Base-by-base conservation (phyloP, 2,329 filamentous ascomycete genomes). In the Pseudocercospora fuligena region DNA sequence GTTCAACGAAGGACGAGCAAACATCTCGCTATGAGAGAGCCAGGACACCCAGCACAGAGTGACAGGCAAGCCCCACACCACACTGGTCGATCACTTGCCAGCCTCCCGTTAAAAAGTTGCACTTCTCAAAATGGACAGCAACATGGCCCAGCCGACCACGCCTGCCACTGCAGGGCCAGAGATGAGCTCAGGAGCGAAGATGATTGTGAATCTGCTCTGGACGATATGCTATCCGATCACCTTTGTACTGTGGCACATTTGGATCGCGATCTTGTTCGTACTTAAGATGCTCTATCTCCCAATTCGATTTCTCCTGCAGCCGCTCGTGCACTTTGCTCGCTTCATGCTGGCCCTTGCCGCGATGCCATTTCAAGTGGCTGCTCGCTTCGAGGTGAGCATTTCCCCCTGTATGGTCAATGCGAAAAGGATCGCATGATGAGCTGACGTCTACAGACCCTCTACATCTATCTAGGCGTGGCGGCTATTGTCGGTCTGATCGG, bases 391-490 rank as follows among this genome's bases (percentile, higher is more conserved):
- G 83, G 87, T 88, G 80, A 11, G 31, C 36, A 5, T 29, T n/a
- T 29, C 7, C 9, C 43, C 16, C 21, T n/a, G 23, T 27, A 14
- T 51, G 47, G 47, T 23, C 47, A 51, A 43, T n/a, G 40, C 47
- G 47, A n/a, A 19, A 19, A 56, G 23, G 25, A 29, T 56, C 53
- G n/a, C 53, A 19, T 21, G 23, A 29, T 57, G 7, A 57, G 27
- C 53, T 33, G 11, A 57, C 53, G 57, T 66, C 21, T 77, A 78
- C 70, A 84, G 81, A 82, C 81, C 7, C 72, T 84, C 51, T 84
- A 82, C 74, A 84, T 85, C 73, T 90, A 85, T 73, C 82, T 93
- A 56, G 88, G 88, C 58, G 85, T 88, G 25, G 92, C 91, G 7
- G 84, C 87, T 33, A 78, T 91, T 19, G 83, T 92, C 61, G 92